Evolutionary conservation across 306 rosid species (phyloP), one percentile per base, ranked within the genome.

Genomic region (Citrullus colocynthis): DNA sequence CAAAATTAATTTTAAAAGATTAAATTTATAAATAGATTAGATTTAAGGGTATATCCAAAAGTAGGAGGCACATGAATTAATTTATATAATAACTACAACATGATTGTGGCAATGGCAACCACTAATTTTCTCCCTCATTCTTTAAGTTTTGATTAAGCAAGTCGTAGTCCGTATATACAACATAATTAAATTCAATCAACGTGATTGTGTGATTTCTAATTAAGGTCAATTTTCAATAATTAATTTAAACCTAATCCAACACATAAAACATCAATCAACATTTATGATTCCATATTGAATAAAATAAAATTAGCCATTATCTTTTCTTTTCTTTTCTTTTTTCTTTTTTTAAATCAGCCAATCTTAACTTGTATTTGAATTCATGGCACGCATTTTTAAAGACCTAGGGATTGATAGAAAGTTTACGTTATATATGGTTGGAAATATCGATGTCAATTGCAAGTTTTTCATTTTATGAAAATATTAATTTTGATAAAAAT

Each of bases 31-130:
- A 39, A 39, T 7, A 39, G 28, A 24, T 24, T 24, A 24, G 73
- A 16, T 65, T 65, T 9, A 37, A 65, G 58, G 37, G 75, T 13
- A 41, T 12, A 4, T n/a, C 34, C 30, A 42, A 9, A 67, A n/a
- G 41, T 67, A 67, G 10, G 11, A 67, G 74, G 72, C 49, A 4
- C 14, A 28, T 71, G 41, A 15, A 32, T 11, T 30, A 3, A 16
- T 17, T 16, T 48, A 63, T 34, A 34, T 71, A 71, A 71, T 71
- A 67, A 70, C 8, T 70, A 20, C 18, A 70, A 20, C 39, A 70
- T 70, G 75, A 70, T 70, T 67, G 74, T 67, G 48, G 71, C 45
- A 17, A 64, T 48, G 48, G 71, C 45, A 17, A 64, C 71, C 48
- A 64, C 48, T 64, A 32, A 32, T 62, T 32, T 58, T 36, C 44